Evolutionary conservation across 2,329 filamentous ascomycete species (phyloP).

Genomic region (Acarospora socialis): DNA sequence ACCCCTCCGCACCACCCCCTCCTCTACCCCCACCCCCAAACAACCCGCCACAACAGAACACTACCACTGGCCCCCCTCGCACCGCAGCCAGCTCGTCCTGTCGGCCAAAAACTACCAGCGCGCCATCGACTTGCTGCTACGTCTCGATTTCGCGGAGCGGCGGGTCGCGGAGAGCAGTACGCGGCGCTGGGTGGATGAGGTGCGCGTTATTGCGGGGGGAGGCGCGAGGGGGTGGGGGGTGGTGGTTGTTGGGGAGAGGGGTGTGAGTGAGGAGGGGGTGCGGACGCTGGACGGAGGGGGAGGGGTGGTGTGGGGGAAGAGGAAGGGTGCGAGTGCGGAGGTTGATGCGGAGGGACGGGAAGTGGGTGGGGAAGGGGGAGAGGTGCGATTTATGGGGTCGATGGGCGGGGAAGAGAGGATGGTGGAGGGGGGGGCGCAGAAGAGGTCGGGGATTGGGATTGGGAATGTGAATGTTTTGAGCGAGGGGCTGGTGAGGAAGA

Average conservation of each 20-base stretch:
- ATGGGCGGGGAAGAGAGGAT: constrained; percentile 1
- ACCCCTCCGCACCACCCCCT: background rate
- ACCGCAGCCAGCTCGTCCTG: constrained; percentile 24
- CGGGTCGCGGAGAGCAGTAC: constrained; percentile 26
- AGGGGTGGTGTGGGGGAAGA: background rate
- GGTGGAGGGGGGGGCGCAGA: constrained; percentile 7
- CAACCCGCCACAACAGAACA: constrained; percentile 17
- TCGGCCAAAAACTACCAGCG: constrained; percentile 26
- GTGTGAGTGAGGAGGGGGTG: too few species aligned
- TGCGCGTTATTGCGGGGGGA: constrained; percentile 25
- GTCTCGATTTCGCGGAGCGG: constrained; percentile 28
- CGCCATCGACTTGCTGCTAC: constrained; percentile 26
- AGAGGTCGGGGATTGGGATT: constrained; percentile 6
- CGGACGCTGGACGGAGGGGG: background rate
- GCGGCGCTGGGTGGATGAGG: constrained; percentile 27
- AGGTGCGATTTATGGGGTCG: background rate
- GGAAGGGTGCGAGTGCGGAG: background rate
- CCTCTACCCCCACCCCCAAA: constrained; percentile 11
- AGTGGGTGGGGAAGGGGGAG: too few species aligned
- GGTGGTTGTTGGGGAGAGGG: constrained; percentile 22
- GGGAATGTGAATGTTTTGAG: constrained; percentile 7
- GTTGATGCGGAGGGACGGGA: background rate
- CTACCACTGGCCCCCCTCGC: constrained; percentile 20
- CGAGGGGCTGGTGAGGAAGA: constrained; percentile 11
- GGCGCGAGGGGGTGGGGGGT: constrained; percentile 26